Evolutionary conservation across 805 yeast species (phyloP), one percentile per base, ranked within the genome.

Genomic region (Yamadazyma paraphyllophila): DNA sequence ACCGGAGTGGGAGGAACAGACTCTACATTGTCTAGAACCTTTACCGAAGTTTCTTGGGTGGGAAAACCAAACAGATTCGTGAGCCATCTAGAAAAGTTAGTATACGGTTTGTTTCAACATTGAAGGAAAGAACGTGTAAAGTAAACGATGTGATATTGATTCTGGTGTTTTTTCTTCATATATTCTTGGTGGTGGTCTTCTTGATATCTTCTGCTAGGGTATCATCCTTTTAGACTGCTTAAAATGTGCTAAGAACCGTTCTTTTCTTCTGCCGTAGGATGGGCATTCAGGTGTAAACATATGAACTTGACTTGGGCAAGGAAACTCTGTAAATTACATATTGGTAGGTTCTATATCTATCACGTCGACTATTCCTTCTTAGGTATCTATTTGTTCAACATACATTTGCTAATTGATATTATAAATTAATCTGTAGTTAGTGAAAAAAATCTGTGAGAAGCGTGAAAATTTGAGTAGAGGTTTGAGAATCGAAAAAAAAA

Each of bases 1-100:
- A 84, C 98, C 98, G 66, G 88, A 77, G 91, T 92, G 97, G 78
- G 98, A 88, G 68, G 96, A 82, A 76, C 96, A 89, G 83, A 92
- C 91, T 78, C 98, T 94, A 84, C 98, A 94, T 82, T 88, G 94
- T 83, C 99, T 96, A 70, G 98, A 88, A 81, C 99, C 99, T 88
- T 94, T 94, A 80, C 99, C 99, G 90, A 82, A 92, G 80, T 87
- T 91, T 88, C 98, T 89, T 85, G 99, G 99, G 96, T 94, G 99
- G 76, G 98, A 91, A 85, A 78, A 94, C 99, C 99, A 94, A 85
- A 92, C 96, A 90, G 89, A 85, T 85, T 89, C 97, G 97, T 91
- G 98, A 86, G 97, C 97, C 98, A 91, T 91, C 77, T 72, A 62
- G 45, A 56, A 30, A n/a, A 43, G 74, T 70, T 69, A 70, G 74